Percentiles rank a stretch among this genome's conserved stretches.
Conservation (phyloP, 371 early-diverging fungal species). For the Mucor mucedo region DNA sequence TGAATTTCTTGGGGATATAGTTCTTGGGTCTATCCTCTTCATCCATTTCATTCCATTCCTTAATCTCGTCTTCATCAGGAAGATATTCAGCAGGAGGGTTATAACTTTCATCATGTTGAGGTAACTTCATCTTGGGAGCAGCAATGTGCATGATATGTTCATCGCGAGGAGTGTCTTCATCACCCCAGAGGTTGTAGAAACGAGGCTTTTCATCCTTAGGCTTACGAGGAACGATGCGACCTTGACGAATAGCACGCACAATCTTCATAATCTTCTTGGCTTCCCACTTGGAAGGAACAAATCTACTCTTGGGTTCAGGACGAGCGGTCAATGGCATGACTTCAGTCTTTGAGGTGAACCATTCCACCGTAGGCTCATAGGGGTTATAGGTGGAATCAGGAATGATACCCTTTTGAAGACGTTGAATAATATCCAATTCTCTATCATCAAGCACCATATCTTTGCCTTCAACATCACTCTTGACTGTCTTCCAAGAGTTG, state of each 20-base stretch:
- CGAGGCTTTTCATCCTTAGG: conserved; percentile 66
- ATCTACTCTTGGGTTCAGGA: conserved; percentile 95
- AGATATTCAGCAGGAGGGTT: conserved; percentile 98
- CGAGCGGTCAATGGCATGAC: conserved; percentile 80
- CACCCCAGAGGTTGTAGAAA: conserved; percentile 89
- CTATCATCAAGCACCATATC: conserved; percentile 83
- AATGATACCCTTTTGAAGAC: conserved; percentile 79
- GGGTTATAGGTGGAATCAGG: conserved; percentile 88
- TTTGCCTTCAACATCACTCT: conserved; percentile 80
- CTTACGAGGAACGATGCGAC: conserved; percentile 78
- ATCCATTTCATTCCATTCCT: conserved; percentile 80
- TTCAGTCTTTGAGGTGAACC: conserved; percentile 86
- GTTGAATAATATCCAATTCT: conserved; percentile 91
- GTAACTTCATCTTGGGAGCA: conserved; percentile 90
- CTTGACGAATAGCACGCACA: conserved; percentile 91
- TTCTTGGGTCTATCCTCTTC: conserved; percentile 81
- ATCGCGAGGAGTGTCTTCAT: conserved; percentile 65
- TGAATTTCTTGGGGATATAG: conserved; percentile 85
- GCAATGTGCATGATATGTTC: conserved; percentile 83
- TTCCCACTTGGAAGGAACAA: conserved; percentile 95
- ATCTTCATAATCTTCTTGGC: conserved; percentile 93
- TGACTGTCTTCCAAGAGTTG: conserved; percentile 86
- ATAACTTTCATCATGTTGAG: conserved; percentile 93
- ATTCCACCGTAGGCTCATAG: conserved; percentile 92
- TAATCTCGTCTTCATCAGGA: conserved; percentile 78